Percentiles rank a stretch among this genome's conserved stretches.
Conservation (phyloP, 202 grass and related monocot genomes). For the Bolboschoenoplectus hybrid region DNA sequence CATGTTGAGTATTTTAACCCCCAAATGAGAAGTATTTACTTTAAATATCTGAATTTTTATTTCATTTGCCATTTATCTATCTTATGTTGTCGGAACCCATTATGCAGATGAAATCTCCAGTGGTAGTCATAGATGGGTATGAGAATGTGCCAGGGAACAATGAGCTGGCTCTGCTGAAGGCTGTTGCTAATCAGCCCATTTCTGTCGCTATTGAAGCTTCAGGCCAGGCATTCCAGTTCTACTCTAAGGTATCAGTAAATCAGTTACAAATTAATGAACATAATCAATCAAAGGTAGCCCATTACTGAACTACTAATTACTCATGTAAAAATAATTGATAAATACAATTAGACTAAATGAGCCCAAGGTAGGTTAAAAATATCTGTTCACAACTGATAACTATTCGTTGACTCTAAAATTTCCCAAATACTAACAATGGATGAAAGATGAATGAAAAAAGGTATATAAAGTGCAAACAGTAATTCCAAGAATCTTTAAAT, state of each 20-base stretch:
- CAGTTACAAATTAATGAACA: neutral
- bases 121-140: conserved; percentile 59
- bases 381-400: no score
- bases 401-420: no score
- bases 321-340: neutral
- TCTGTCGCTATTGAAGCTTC: conserved; percentile 73
- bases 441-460: neutral
- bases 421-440: neutral
- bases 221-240: conserved; percentile 63
- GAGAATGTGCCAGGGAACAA: conserved; percentile 53
- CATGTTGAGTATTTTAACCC: neutral
- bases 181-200: conserved; percentile 65
- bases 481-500: neutral
- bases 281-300: neutral
- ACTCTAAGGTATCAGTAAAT: conserved; percentile 44
- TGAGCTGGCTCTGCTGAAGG: conserved; percentile 59
- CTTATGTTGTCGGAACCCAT: neutral
- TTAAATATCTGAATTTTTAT: neutral
- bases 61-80: neutral
- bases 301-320: neutral
- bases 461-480: neutral
- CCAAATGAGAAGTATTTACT: neutral
- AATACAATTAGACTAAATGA: no score
- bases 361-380: no score
- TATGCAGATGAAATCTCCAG: conserved; percentile 35